Percentiles rank a stretch among this genome's conserved stretches.
phyloP scores from a whole-genome alignment of 2,329 filamentous ascomycete species.

The Blastomyces percursus region DNA sequence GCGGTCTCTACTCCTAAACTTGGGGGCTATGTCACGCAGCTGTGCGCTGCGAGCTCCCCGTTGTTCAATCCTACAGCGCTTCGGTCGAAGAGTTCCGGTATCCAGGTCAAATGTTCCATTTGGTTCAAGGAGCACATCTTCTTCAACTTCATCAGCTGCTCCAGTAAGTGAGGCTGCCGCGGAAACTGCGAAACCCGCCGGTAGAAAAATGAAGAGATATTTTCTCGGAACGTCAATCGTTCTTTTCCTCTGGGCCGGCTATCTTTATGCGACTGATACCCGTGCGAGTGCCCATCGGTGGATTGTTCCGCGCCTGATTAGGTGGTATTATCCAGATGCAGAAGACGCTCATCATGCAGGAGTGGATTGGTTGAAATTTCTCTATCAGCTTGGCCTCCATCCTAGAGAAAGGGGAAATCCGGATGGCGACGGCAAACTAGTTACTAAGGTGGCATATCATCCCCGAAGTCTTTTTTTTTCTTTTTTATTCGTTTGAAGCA shows the following conservation, averaged over 20 bases:
- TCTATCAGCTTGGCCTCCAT: conserved; percentile 66
- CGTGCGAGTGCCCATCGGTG: conserved; percentile 59
- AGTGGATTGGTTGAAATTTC: conserved; percentile 56
- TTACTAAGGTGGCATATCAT: conserved; percentile 35
- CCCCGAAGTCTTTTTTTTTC: neutral
- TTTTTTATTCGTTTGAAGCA: neutral
- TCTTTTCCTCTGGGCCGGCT: conserved; percentile 40
- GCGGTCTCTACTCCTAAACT: neutral
- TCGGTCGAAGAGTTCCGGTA: neutral
- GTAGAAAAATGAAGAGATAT: conserved; percentile 1
- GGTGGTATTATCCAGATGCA: conserved; percentile 35
- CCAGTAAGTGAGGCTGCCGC: neutral
- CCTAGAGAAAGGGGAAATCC: conserved; percentile 65
- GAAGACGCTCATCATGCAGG: conserved; percentile 88
- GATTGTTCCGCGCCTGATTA: conserved; percentile 43
- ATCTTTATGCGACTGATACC: conserved; percentile 64
- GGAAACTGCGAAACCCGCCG: neutral
- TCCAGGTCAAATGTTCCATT: neutral
- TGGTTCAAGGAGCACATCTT: conserved; percentile 3
- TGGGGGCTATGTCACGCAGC: neutral
- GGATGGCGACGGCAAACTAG: conserved; percentile 44
- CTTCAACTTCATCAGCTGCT: neutral
- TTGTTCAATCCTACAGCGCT: neutral
- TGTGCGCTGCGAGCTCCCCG: neutral
- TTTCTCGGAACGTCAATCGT: conserved; percentile 42